Evolutionary conservation across 257 asterid genomes (phyloP).

Genomic region (Nyctanthes arbortristis): DNA sequence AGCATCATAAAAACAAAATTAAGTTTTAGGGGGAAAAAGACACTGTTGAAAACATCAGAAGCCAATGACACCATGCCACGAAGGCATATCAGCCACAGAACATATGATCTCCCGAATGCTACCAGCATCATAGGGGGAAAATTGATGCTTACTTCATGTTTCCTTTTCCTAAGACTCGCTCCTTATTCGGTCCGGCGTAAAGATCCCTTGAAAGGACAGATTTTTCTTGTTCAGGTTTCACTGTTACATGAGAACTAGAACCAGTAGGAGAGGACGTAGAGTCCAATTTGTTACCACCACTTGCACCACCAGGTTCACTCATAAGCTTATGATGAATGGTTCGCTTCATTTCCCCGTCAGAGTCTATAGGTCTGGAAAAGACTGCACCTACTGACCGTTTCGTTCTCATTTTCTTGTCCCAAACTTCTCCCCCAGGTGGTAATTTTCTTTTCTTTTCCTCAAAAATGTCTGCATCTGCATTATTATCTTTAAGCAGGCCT

Average conservation of each 20-base stretch:
- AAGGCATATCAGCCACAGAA: background rate
- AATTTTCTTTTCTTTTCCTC: conserved; percentile 81
- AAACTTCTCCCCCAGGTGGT: conserved; percentile 89
- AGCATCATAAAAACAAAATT: conserved; percentile 13
- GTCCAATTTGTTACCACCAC: conserved; percentile 55
- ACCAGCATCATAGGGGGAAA: conserved; percentile 10
- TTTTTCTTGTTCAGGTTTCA: conserved; percentile 78
- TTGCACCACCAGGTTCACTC: conserved; percentile 55
- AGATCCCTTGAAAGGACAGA: conserved; percentile 63
- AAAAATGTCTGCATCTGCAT: conserved; percentile 56
- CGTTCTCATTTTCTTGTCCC: conserved; percentile 96
- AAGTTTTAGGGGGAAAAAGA: background rate
- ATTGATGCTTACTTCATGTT: conserved; percentile 63
- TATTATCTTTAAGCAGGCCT: conserved; percentile 59
- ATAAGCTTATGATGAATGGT: conserved; percentile 63
- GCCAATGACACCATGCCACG: background rate
- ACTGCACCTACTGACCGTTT: conserved; percentile 96
- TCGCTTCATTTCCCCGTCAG: conserved; percentile 71
- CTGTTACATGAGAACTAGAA: conserved; percentile 59
- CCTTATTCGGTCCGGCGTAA: conserved; percentile 64
- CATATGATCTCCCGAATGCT: conserved; percentile 5
- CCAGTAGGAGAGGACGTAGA: conserved; percentile 60
- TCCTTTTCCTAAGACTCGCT: conserved; percentile 67
- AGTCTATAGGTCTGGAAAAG: conserved; percentile 65
- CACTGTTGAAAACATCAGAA: background rate